These are phyloP conservation scores for Lolium rigidum DNA, from an alignment of 176 grass and related monocot species.

Conservation along the genomic window DNA sequence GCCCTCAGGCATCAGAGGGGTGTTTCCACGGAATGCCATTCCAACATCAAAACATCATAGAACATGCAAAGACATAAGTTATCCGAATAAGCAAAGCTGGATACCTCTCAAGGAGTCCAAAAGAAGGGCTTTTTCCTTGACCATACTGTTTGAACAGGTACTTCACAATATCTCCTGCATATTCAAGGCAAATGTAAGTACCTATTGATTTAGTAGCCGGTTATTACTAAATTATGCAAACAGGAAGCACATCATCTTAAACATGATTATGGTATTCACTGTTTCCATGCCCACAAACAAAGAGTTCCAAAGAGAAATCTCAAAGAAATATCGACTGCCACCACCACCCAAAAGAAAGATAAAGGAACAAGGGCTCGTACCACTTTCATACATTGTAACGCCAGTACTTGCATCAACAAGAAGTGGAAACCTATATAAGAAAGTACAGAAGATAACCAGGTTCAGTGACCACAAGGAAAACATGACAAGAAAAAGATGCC, in stretches of 20 bases:
- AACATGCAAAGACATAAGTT: background rate
- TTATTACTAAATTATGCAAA: background rate
- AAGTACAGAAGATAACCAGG: background rate
- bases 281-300: background rate
- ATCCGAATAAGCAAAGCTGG: slow-evolving; percentile 35
- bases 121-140: slow-evolving; percentile 71
- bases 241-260: background rate
- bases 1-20: no score
- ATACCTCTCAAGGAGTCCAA: slow-evolving; percentile 95
- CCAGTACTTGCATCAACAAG: slow-evolving; percentile 81
- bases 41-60: background rate
- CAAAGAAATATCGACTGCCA: slow-evolving; percentile 8
- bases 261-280: background rate
- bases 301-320: background rate
- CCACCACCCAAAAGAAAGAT: background rate
- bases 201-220: background rate
- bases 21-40: background rate
- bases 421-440: slow-evolving; percentile 79
- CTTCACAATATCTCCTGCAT: slow-evolving; percentile 87
- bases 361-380: slow-evolving; percentile 50
- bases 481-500: background rate
- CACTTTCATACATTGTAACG: slow-evolving; percentile 94
- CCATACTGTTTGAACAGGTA: slow-evolving; percentile 84
- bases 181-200: slow-evolving; percentile 35
- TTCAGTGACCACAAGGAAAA: background rate